Base-by-base conservation (phyloP, 306 rosid species). In the Rosa rugosa region DNA sequence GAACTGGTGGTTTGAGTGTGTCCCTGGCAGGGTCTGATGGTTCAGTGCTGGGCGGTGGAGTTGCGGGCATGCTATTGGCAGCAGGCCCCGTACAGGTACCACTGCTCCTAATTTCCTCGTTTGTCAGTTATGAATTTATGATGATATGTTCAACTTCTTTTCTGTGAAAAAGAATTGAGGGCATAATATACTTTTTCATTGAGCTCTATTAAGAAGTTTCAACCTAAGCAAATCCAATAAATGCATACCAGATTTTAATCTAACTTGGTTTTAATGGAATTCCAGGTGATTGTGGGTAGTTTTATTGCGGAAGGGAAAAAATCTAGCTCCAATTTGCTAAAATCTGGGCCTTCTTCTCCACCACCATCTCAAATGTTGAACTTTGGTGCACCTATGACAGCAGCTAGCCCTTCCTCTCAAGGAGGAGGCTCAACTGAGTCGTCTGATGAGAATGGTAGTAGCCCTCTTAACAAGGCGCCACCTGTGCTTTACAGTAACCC, bases 281-380 rank as follows among this genome's bases (percentile, higher is more conserved):
- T 17, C 71, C 94, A 95, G 98, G 87, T 93, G 59, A 82, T 90
- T 56, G 84, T 91, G 74, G 98, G 94, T 59, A 86, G 94, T 83
- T 93, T 93, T 75, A 53, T 88, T 36, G 85, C 69, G 54, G 93
- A 87, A 5, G 89, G 86, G 68, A 91, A 86, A 77, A 89, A 89
- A 75, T 40, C 85, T 0, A 80, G 84, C 91, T 62, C 92, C 31
- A 84, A 65, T 42, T 69, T 83, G 56, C 42, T 25, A 79, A 88
- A 87, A 66, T 86, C 90, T 1, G 91, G 89, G 53, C 74, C 83
- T 4, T 77, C 96, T 45, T 72, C 93, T 5, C 65, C 86, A 3
- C 79, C 86, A 41, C 71, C 72, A 63, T 10, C 91, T 7, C 94
- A 88, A 65, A 84, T 86, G 90, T 72, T 93, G 44, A 86, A 77